These are phyloP conservation scores for Leucocoprinus sp. DNA, from an alignment of 768 basidiomycete genomes.

Conservation along the genomic window DNA sequence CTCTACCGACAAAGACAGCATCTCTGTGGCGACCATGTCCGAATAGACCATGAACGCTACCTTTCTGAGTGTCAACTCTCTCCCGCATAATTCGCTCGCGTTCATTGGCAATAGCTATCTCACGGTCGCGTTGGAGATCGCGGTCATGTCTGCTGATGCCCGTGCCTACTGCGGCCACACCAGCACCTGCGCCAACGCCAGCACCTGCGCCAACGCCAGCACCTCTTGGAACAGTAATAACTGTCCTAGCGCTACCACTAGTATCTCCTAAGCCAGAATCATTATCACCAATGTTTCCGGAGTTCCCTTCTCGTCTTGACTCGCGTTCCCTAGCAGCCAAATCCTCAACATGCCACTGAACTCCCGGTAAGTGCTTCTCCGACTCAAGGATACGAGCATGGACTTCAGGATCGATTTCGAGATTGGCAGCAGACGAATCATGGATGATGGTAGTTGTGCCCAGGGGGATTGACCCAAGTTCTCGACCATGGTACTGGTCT, in stretches of 20 bases:
- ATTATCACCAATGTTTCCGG: too few relatives aligned
- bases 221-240: not conserved
- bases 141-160: not conserved
- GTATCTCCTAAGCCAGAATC: too few relatives aligned
- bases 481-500: not conserved
- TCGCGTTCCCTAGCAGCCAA: not conserved
- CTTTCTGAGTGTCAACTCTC: not conserved
- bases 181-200: not conserved
- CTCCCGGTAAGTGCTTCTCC: not conserved
- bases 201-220: not conserved
- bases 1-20: not conserved
- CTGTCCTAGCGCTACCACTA: too few relatives aligned
- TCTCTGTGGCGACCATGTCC: conserved; percentile 1
- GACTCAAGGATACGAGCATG: not conserved
- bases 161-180: not conserved
- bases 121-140: not conserved
- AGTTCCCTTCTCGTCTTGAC: too few relatives aligned
- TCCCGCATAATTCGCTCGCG: not conserved
- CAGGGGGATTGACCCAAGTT: not conserved
- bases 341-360: not conserved
- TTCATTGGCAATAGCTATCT: not conserved
- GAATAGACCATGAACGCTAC: conserved; percentile 2
- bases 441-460: not conserved
- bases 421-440: not conserved
- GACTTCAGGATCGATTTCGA: not conserved